These are phyloP conservation scores for Silene uniflora DNA, from an alignment of 148 eudicot species.

Conservation along the genomic window DNA sequence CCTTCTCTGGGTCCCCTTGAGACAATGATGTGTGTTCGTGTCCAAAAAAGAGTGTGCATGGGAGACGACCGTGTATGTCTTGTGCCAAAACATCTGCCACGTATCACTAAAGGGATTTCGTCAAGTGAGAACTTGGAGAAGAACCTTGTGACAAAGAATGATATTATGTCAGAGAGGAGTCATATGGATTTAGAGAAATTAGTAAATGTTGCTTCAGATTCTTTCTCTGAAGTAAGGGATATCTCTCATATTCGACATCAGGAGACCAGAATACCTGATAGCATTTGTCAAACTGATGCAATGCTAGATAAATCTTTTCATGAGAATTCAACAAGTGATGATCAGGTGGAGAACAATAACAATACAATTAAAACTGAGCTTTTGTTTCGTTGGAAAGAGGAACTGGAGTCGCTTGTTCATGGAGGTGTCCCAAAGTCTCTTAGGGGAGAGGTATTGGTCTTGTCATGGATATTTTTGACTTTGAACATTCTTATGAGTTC, in stretches of 20 bases:
- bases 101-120: slow-evolving; percentile 33
- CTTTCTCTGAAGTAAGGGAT: background rate
- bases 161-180: slow-evolving; percentile 13
- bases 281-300: slow-evolving; percentile 2
- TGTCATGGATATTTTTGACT: background rate
- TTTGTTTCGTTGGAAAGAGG: slow-evolving; percentile 60
- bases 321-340: slow-evolving; percentile 14
- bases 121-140: slow-evolving; percentile 30
- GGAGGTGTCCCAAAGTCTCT: slow-evolving; percentile 90
- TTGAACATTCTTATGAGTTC: background rate
- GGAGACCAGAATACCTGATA: slow-evolving; percentile 5
- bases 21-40: slow-evolving; percentile 50
- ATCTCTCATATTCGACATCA: background rate
- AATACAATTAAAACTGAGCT: slow-evolving; percentile 26
- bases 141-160: slow-evolving; percentile 31
- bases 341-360: slow-evolving; percentile 20
- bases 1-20: slow-evolving; percentile 52
- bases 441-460: slow-evolving; percentile 76
- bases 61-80: slow-evolving; percentile 21
- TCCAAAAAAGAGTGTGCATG: slow-evolving; percentile 36
- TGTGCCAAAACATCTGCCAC: slow-evolving; percentile 29
- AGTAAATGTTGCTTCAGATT: slow-evolving; percentile 10
- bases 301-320: background rate
- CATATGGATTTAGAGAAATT: slow-evolving; percentile 6
- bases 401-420: slow-evolving; percentile 80